phyloP scores from a whole-genome alignment of 768 basidiomycete species.

The Dacryopinax primogenitus region DNA sequence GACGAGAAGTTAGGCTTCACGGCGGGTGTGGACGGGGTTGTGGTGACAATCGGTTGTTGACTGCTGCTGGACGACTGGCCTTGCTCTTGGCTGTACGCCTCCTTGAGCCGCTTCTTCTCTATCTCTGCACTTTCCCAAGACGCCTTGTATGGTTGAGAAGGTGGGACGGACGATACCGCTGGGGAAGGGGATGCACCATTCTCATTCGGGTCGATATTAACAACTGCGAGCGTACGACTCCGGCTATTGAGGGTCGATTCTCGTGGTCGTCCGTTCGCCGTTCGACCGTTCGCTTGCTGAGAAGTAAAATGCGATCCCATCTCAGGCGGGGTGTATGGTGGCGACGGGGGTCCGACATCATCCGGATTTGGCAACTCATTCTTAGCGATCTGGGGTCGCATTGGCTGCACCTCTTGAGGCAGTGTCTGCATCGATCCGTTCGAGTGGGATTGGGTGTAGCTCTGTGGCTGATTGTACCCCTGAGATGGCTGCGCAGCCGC shows the following conservation, averaged over 20 bases:
- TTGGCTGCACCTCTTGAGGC: not conserved
- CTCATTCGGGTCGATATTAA: not conserved
- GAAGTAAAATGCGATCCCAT: not conserved
- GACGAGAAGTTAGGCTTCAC: not conserved
- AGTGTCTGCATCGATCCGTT: not conserved
- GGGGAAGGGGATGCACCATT: not conserved
- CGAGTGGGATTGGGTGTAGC: not conserved
- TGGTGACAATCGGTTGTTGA: not conserved
- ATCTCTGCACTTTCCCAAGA: conserved; percentile 30
- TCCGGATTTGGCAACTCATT: not conserved
- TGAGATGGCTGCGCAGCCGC: too few relatives aligned
- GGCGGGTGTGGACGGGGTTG: not conserved
- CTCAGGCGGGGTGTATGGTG: not conserved
- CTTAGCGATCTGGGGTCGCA: not conserved
- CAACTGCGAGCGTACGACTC: not conserved
- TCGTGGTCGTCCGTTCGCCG: not conserved
- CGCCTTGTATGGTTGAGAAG: conserved; percentile 15
- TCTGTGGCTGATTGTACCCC: not conserved
- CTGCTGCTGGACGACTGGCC: not conserved
- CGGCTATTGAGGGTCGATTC: not conserved
- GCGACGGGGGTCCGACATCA: not conserved
- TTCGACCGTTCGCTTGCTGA: not conserved
- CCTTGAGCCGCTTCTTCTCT: conserved; percentile 31
- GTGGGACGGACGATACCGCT: not conserved
- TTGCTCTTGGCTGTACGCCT: not conserved